These are phyloP conservation scores for Rubroshorea leprosula DNA, from an alignment of 345 rosid species.

Conservation along the genomic window DNA sequence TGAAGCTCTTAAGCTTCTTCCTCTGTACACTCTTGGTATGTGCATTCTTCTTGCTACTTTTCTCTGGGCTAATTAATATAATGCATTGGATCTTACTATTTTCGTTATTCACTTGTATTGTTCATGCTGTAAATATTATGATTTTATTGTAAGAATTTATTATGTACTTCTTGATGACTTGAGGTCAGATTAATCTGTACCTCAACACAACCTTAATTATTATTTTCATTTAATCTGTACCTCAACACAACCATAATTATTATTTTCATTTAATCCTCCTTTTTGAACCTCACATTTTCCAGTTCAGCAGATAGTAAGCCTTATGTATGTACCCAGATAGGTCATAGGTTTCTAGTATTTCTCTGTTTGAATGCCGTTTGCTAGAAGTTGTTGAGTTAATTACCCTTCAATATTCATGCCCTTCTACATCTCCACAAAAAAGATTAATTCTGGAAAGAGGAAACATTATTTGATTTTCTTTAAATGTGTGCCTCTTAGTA, in stretches of 20 bases:
- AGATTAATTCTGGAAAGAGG: not conserved
- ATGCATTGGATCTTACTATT: not conserved
- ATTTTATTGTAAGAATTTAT: not conserved
- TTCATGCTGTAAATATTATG: not conserved
- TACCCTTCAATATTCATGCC: no score
- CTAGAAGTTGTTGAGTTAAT: no score
- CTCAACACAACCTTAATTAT: not conserved
- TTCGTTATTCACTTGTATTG: not conserved
- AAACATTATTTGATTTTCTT: not conserved
- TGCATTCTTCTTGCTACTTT: no score
- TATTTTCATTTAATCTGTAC: not conserved
- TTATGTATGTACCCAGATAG: not conserved
- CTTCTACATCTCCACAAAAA: no score
- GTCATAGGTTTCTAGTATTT: not conserved
- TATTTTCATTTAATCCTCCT: not conserved
- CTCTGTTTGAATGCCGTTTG: not conserved
- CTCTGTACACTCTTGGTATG: constrained; percentile 85
- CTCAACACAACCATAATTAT: not conserved
- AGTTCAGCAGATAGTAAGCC: not conserved
- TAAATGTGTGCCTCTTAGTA: not conserved
- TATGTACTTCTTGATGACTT: not conserved
- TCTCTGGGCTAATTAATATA: no score
- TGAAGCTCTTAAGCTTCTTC: constrained; percentile 94
- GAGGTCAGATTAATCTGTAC: not conserved
- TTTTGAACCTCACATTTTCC: not conserved